Conservation (phyloP, 1,284 basidiomycete genomes). For the Papiliotrema terrestris region DNA sequence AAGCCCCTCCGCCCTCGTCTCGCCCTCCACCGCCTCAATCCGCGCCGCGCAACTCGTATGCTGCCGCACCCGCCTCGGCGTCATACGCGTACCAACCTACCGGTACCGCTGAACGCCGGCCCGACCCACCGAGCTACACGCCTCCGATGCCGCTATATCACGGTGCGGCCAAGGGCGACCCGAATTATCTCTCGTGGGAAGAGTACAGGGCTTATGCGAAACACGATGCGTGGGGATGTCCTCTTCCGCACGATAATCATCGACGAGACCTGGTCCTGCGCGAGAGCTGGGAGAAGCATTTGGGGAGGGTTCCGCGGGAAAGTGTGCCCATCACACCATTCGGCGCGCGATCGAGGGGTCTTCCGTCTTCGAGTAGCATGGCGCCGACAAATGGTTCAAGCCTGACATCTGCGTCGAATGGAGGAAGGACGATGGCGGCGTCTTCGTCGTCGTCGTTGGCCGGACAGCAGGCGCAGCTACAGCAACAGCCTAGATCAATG, state of each 20-base stretch:
- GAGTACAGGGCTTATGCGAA: background rate
- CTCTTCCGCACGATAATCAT: background rate
- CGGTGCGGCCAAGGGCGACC: background rate
- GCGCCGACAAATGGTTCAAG: too few species aligned
- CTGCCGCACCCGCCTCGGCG: background rate
- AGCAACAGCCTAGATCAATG: too few species aligned
- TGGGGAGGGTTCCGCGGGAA: background rate
- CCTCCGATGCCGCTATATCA: background rate
- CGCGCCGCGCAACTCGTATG: background rate
- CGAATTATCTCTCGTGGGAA: background rate
- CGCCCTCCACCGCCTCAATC: background rate
- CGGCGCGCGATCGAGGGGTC: too few species aligned
- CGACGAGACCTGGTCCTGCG: background rate
- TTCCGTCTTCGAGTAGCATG: too few species aligned
- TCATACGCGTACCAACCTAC: background rate
- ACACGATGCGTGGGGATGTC: conserved; percentile 1
- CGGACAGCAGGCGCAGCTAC: too few species aligned
- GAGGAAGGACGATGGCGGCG: too few species aligned
- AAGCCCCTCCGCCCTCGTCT: background rate
- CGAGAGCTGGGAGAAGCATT: background rate
- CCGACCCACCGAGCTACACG: background rate
- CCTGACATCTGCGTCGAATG: too few species aligned
- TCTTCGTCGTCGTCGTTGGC: too few species aligned
- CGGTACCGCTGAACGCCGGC: background rate
- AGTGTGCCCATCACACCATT: background rate